Base-by-base conservation (phyloP, 331 rosid genomes). In the Dryas integrifolia region DNA sequence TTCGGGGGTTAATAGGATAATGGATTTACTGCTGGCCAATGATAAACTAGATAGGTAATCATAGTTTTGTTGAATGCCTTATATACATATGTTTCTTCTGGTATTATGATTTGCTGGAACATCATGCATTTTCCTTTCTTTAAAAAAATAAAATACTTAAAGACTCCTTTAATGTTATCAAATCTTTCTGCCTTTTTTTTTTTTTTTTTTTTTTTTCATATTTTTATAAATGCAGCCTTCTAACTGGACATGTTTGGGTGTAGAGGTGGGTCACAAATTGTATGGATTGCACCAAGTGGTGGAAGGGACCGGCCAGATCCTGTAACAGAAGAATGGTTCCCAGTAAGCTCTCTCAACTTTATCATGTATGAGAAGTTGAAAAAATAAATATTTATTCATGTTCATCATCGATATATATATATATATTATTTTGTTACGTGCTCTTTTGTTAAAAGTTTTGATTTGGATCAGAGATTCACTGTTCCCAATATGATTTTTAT, bases 271-370 rank as follows among this genome's bases (percentile, higher is more conserved):
- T 95, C 98, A 41, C 98, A 92, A 77, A 60, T 95, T 59, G 73
- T 95, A 67, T 95, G 99, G 99, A 88, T 95, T 86, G 99, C 99
- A 57, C 98, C 99, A 49, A 95, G 99, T 45, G 99, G 99, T 11
- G 99, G 99, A 16, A 88, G 99, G 87, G 99, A 95, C 69, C 86
- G 99, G 64, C 88, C 96, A 35, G 87, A 85, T 87, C 88, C 90
- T 18, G 55, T 51, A 1, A 85, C 91, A 6, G 83, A 85, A 73
- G 99, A 92, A 73, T 95, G 92, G 87, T 75, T 24, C 72, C 97
- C 99, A 5, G 99, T 95, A 85, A 84, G 97, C 84, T 84, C 49
- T 73, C 61, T 74, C 64, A 35, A 43, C 69, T 50, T 21, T 21
- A 51, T 13, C 30, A 45, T 65, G 18, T 55, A 74, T 40, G 44